A percentile compares a stretch with the other conserved stretches of the same genome.
These are phyloP conservation scores for Endogone sp. DNA, from an alignment of 192 early-diverging fungal species.

Conservation along the genomic window DNA sequence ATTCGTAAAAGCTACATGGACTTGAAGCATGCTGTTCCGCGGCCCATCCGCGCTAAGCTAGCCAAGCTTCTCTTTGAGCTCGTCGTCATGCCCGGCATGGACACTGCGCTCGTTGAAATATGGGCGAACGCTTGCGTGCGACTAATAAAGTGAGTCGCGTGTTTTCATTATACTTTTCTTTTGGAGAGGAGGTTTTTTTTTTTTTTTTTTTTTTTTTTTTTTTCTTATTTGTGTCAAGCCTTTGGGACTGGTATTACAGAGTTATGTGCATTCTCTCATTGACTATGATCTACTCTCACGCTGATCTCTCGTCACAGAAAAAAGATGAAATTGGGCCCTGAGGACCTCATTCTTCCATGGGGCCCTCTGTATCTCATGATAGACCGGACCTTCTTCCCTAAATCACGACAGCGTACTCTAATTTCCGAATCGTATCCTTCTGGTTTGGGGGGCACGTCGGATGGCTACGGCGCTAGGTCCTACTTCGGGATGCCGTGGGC, in stretches of 20 bases:
- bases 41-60: slow-evolving; percentile 48
- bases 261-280: too few species aligned
- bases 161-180: neutral
- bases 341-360: slow-evolving; percentile 73
- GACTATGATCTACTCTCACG: too few species aligned
- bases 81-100: slow-evolving; percentile 59
- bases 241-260: too few species aligned
- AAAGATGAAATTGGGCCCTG: slow-evolving; percentile 55
- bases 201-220: too few species aligned
- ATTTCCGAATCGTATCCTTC: slow-evolving; percentile 48
- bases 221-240: too few species aligned
- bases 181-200: neutral
- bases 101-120: slow-evolving; percentile 56
- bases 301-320: slow-evolving; percentile 54
- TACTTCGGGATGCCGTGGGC: slow-evolving; percentile 6
- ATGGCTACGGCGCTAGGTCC: slow-evolving; percentile 28
- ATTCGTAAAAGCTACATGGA: slow-evolving; percentile 56
- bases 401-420: slow-evolving; percentile 59
- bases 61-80: slow-evolving; percentile 65
- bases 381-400: slow-evolving; percentile 54
- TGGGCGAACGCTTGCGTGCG: slow-evolving; percentile 57
- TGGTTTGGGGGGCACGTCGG: neutral
- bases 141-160: slow-evolving; percentile 59
- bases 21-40: slow-evolving; percentile 55
- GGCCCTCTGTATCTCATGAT: slow-evolving; percentile 65